Base-by-base conservation (phyloP, 768 basidiomycete genomes). In the Sistotremastrum suecicum region DNA sequence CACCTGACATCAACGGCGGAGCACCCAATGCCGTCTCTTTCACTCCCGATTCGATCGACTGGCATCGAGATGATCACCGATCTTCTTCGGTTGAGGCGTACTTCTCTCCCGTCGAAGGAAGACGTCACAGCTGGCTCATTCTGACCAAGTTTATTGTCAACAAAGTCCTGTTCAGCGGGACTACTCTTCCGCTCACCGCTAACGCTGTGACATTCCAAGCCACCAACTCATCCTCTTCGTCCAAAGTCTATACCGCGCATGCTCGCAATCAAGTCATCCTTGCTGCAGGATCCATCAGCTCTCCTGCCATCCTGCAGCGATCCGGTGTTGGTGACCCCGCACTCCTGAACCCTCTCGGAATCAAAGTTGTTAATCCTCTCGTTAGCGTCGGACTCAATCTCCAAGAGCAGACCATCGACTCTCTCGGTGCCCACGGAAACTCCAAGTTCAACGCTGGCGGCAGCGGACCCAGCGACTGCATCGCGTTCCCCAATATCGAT, bases 51-150 rank as follows among this genome's bases (percentile, higher is more conserved):
- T 64, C 56, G 5, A 64, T 75, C n/a, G 65, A 70, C 53, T 69
- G 67, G 65, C 66, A 68, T 49, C 66, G 70, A 35, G 50, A 52
- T 7, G 74, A 74, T 49, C 68, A 74, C 47, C 68, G 76, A 10
- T 72, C 73, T 3, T 76, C 74, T 1, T 73, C 75, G 0, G 70
- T 66, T 5, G 59, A 66, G 43, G 74, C 76, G 0, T 78, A 77
- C 50, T 63, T 73, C 30, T 69, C 71, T 0, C 76, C 76, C 8
- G 69, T 76, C 5, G 70, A 76, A 53, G 58, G 48, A 36, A 47
- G 51, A 30, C 63, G 73, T 34, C 63, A 64, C 1, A 74, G 72
- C 50, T 73, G 72, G 71, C 55, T 72, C 30, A 70, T 71, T 3
- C 59, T 78, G 8, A 65, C 62, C 1, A 54, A 60, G 34, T 65